phyloP scores from a whole-genome alignment of 345 rosid genomes.

The Eucalyptus sideroxylon region DNA sequence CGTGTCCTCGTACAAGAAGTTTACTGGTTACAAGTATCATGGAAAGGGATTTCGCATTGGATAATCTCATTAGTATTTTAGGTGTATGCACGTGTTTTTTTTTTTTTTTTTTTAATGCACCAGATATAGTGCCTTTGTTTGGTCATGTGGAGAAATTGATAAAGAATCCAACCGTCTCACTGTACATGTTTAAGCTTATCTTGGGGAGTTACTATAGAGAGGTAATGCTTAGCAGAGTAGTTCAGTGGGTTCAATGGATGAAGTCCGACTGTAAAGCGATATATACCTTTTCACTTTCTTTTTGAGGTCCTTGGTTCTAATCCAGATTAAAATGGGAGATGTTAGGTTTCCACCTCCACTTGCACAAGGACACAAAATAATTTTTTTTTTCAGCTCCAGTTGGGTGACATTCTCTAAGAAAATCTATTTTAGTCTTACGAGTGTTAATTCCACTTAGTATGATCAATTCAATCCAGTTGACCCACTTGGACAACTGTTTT shows the following conservation, averaged over 20 bases:
- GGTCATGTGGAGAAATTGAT: neutral
- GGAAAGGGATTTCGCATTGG: neutral
- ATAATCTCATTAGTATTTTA: neutral
- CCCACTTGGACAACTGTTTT: neutral
- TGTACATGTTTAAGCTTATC: neutral
- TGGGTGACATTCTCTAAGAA: neutral
- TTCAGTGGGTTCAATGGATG: neutral
- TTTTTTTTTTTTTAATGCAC: neutral
- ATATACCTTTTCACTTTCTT: neutral
- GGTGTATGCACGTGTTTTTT: neutral
- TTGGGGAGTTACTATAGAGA: neutral
- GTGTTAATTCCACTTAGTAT: neutral
- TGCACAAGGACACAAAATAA: neutral
- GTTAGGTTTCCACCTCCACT: neutral
- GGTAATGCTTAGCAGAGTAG: neutral
- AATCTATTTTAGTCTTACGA: neutral
- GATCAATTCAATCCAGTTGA: neutral
- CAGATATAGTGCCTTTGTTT: neutral
- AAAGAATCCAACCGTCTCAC: rapidly evolving
- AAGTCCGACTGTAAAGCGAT: neutral
- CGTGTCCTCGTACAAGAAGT: neutral
- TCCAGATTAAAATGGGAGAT: neutral
- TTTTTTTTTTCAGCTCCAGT: rapidly evolving
- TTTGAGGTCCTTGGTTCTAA: neutral
- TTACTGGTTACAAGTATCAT: neutral